These are phyloP conservation scores for Hymenotorrendiella dingleyae DNA, from an alignment of 2,329 filamentous ascomycete genomes.

Conservation along the genomic window DNA sequence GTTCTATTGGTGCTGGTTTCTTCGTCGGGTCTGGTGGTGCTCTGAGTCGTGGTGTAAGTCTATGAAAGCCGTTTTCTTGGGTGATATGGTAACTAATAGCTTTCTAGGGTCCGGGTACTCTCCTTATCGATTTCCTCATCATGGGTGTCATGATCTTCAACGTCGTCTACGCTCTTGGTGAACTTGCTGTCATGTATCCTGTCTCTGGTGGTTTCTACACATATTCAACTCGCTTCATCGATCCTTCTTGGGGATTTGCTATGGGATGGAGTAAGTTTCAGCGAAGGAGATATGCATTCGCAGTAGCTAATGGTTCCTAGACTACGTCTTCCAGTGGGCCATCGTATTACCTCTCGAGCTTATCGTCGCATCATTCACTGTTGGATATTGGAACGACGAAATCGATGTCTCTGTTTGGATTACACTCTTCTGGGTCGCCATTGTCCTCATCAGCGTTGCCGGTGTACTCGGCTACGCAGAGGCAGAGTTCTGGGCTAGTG, in stretches of 20 bases:
- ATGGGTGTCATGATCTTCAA: slow-evolving; percentile 78
- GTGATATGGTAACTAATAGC: slow-evolving; percentile 2
- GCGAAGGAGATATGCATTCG: too few relatives aligned
- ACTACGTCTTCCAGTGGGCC: slow-evolving; percentile 82
- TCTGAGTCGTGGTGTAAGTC: slow-evolving; percentile 50
- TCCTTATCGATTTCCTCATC: slow-evolving; percentile 69
- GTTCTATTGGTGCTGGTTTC: slow-evolving; percentile 81
- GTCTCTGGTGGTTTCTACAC: slow-evolving; percentile 86
- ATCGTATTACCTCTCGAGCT: slow-evolving; percentile 78
- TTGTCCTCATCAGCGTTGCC: slow-evolving; percentile 78
- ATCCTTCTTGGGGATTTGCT: slow-evolving; percentile 88
- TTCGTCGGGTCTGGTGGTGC: slow-evolving; percentile 78
- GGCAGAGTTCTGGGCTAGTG: slow-evolving; percentile 79
- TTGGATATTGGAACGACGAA: slow-evolving; percentile 67
- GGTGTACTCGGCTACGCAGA: slow-evolving; percentile 84
- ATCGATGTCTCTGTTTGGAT: slow-evolving; percentile 64
- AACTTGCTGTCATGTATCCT: slow-evolving; percentile 83
- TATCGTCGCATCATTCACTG: slow-evolving; percentile 75
- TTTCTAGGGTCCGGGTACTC: slow-evolving; percentile 58
- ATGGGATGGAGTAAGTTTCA: slow-evolving; percentile 74
- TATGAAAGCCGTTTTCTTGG: not conserved
- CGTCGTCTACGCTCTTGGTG: slow-evolving; percentile 74
- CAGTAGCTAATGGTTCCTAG: slow-evolving; percentile 32
- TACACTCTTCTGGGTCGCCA: slow-evolving; percentile 68
- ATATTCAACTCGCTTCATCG: slow-evolving; percentile 87